Percentiles rank a stretch among this genome's conserved stretches.
These are phyloP conservation scores for Priceomyces haplophilus DNA, from an alignment of 805 yeast genomes.

Conservation along the genomic window DNA sequence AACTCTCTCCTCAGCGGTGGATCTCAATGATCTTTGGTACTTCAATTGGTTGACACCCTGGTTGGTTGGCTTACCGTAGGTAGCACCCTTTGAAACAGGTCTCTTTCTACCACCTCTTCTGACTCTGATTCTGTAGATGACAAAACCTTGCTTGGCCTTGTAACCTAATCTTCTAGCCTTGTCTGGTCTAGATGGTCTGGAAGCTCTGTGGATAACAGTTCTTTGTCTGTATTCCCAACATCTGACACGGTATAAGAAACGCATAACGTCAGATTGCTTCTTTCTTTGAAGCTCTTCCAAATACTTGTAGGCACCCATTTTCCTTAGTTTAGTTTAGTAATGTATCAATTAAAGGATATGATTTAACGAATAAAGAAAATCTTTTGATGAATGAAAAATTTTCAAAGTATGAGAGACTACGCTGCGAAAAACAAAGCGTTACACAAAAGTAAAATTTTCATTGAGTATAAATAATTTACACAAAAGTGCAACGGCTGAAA, in stretches of 20 bases:
- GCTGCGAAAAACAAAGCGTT: background rate
- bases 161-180: slow-evolving; percentile 99
- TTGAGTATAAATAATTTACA: background rate
- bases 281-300: slow-evolving; percentile 99
- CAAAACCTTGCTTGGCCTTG: slow-evolving; percentile 99
- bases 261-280: slow-evolving; percentile 99
- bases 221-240: slow-evolving; percentile 99
- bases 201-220: slow-evolving; percentile 97
- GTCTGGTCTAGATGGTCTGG: slow-evolving; percentile 99
- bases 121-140: slow-evolving; percentile 97
- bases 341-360: background rate
- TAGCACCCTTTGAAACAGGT: slow-evolving; percentile 99
- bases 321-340: slow-evolving; percentile 12
- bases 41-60: slow-evolving; percentile 99
- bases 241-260: slow-evolving; percentile 99
- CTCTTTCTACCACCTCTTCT: slow-evolving; percentile 99
- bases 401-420: background rate
- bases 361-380: background rate
- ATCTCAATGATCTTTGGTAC: slow-evolving; percentile 97
- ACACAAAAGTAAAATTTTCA: slow-evolving; percentile 1
- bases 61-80: slow-evolving; percentile 99
- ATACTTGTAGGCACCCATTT: slow-evolving; percentile 99
- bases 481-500: background rate
- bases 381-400: slow-evolving; percentile 1
- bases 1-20: slow-evolving; percentile 99